Conservation (phyloP, 1,284 basidiomycete genomes). For the Ceratobasidium sp. region DNA sequence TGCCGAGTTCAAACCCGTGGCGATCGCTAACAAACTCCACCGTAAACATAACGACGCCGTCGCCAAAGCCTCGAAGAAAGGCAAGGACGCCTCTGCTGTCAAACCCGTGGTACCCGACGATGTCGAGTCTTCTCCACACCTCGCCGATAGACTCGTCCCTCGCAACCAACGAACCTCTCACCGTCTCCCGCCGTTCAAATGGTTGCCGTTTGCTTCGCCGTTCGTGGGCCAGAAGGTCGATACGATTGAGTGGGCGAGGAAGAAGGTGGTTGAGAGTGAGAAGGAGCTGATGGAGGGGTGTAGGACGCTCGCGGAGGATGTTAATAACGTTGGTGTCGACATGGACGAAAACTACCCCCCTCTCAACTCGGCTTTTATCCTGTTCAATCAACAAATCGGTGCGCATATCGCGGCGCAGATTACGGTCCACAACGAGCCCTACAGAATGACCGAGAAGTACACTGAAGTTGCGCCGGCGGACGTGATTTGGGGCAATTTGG, state of each 20-base stretch:
- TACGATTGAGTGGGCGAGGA: constrained; percentile 79
- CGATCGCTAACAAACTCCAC: constrained; percentile 64
- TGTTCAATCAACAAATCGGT: constrained; percentile 83
- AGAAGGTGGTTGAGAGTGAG: constrained; percentile 72
- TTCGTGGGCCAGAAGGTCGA: constrained; percentile 80
- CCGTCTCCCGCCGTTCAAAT: constrained; percentile 68
- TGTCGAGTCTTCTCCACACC: constrained; percentile 55
- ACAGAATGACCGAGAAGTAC: constrained; percentile 72
- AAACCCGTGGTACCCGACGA: constrained; percentile 44
- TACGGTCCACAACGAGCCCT: constrained; percentile 68
- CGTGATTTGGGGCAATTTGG: constrained; percentile 73
- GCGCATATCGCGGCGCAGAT: constrained; percentile 78
- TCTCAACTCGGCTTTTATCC: constrained; percentile 80
- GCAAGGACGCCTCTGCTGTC: constrained; percentile 42
- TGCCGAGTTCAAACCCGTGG: constrained; percentile 72
- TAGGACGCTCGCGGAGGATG: constrained; percentile 50
- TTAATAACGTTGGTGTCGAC: constrained; percentile 60
- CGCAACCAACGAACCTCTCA: constrained; percentile 69
- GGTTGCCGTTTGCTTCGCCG: constrained; percentile 70
- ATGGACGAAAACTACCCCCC: constrained; percentile 69
- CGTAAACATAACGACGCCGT: constrained; percentile 50
- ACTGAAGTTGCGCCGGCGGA: constrained; percentile 78
- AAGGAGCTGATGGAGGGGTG: constrained; percentile 67
- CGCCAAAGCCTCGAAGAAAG: constrained; percentile 52
- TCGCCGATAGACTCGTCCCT: constrained; percentile 70